Base-by-base conservation (phyloP, 306 rosid genomes). In the Astragalus membranaceus region DNA sequence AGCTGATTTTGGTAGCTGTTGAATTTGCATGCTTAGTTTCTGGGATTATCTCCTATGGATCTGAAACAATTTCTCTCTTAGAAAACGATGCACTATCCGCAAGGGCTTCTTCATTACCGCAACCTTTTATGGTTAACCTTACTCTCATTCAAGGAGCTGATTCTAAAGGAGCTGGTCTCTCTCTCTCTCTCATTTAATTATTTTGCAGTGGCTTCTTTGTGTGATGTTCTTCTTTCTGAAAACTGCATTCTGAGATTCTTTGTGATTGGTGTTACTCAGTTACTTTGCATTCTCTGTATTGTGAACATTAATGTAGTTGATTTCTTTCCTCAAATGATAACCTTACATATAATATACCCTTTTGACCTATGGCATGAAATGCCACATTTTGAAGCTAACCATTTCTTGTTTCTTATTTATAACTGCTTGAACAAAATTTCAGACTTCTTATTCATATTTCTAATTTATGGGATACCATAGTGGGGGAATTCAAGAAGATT, bases 141-240 rank as follows among this genome's bases (percentile, higher is more conserved):
- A 79, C 92, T 78, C 98, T 92, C 42, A 83, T 92, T 70, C 55
- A 82, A 16, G 77, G 75, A 72, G 98, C 98, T 76, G 84, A 78
- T 71, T 81, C 92, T 55, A 82, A 72, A 49, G 96, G 90, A 76
- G 94, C 98, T 48, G 96, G 94, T 92, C 57, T 70, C 47, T 69
- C 37, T 71, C 55, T 52, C 68, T 30, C 66, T 73, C 43, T 33
- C 64, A 7, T 17, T 33, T 8, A 4, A 37, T 41, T 8, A 36
- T 30, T n/a, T 37, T 16, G 29, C n/a, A 33, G 8, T 41, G 26
- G 3, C n/a, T 78, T 66, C 14, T 48, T 43, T 44, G 15, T 39
- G 7, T 60, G 7, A 12, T 15, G 8, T 60, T 61, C 68, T 15
- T 59, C 42, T 64, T 36, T 29, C 78, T 82, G 50, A 50, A 16